Percentiles rank a stretch among this genome's conserved stretches.
phyloP scores from a whole-genome alignment of 148 eudicot genomes.

The Chenopodium quinoa region DNA sequence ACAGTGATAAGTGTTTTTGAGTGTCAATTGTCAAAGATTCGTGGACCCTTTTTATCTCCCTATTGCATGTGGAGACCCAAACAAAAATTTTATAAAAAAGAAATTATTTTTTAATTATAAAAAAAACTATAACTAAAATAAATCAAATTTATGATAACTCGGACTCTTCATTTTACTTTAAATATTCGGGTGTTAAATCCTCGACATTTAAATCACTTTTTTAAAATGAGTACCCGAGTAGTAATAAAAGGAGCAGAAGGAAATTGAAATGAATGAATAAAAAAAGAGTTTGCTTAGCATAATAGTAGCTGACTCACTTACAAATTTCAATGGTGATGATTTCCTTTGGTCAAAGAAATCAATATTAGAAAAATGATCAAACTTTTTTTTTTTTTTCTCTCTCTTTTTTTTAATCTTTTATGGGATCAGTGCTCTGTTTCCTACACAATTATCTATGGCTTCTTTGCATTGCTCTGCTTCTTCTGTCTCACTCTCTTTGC shows the following conservation, averaged over 20 bases:
- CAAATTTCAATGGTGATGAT: slow-evolving; percentile 35
- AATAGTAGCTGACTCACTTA: slow-evolving; percentile 38
- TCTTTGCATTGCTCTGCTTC: neutral
- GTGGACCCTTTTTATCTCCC: slow-evolving; percentile 20
- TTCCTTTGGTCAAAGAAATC: slow-evolving; percentile 21
- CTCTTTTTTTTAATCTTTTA: neutral
- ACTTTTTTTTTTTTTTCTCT: neutral
- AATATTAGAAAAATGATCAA: neutral
- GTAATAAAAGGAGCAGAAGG: neutral
- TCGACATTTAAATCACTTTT: no score
- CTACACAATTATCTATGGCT: slow-evolving; percentile 24
- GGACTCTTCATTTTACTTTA: no score
- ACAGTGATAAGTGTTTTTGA: slow-evolving; percentile 13
- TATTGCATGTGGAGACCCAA: slow-evolving; percentile 35
- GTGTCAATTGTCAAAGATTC: slow-evolving; percentile 34
- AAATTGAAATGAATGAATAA: neutral
- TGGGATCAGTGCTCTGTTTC: slow-evolving; percentile 35
- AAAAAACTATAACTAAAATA: no score
- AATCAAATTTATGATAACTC: no score
- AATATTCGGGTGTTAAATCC: no score
- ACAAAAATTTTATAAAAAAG: slow-evolving; percentile 14
- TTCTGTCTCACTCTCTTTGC: neutral
- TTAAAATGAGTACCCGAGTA: neutral
- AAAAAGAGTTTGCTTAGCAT: slow-evolving; percentile 12
- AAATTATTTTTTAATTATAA: neutral